These are phyloP conservation scores for Exobasidium cylindrosporum DNA, from an alignment of 1,284 basidiomycete genomes.

Conservation along the genomic window DNA sequence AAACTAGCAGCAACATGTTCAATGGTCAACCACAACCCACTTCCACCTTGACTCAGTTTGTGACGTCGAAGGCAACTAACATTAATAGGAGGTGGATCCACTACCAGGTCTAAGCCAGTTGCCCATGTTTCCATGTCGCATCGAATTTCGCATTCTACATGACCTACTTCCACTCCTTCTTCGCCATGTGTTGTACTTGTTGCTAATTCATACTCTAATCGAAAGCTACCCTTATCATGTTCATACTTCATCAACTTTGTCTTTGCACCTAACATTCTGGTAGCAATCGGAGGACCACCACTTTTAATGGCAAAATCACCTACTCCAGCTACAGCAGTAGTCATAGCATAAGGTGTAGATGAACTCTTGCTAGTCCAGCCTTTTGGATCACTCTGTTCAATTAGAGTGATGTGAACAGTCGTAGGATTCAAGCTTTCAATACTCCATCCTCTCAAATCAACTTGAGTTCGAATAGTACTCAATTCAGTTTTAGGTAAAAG, in stretches of 20 bases:
- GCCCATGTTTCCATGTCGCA: slow-evolving; percentile 94
- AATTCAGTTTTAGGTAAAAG: slow-evolving; percentile 67
- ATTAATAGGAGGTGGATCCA: slow-evolving; percentile 86
- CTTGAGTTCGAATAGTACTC: slow-evolving; percentile 83
- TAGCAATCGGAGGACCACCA: slow-evolving; percentile 86
- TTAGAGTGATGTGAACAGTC: slow-evolving; percentile 85
- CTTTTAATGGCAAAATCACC: slow-evolving; percentile 90
- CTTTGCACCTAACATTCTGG: slow-evolving; percentile 75
- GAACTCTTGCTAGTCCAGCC: slow-evolving; percentile 90
- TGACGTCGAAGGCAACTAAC: slow-evolving; percentile 83
- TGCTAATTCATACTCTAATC: slow-evolving; percentile 76
- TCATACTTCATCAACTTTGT: slow-evolving; percentile 76
- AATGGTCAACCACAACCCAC: slow-evolving; percentile 93
- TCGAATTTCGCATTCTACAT: slow-evolving; percentile 85
- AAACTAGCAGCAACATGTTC: slow-evolving; percentile 78
- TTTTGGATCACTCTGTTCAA: slow-evolving; percentile 95
- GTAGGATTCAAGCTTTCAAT: slow-evolving; percentile 93
- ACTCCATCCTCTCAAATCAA: slow-evolving; percentile 94
- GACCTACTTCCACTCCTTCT: slow-evolving; percentile 11
- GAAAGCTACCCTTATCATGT: slow-evolving; percentile 76
- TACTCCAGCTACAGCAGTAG: slow-evolving; percentile 70
- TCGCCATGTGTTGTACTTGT: slow-evolving; percentile 10
- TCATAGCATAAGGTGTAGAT: slow-evolving; percentile 83
- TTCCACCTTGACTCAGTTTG: slow-evolving; percentile 78
- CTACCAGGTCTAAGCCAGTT: slow-evolving; percentile 77